phyloP scores from a whole-genome alignment of 2,329 filamentous ascomycete species.

The Rutstroemia sp. region DNA sequence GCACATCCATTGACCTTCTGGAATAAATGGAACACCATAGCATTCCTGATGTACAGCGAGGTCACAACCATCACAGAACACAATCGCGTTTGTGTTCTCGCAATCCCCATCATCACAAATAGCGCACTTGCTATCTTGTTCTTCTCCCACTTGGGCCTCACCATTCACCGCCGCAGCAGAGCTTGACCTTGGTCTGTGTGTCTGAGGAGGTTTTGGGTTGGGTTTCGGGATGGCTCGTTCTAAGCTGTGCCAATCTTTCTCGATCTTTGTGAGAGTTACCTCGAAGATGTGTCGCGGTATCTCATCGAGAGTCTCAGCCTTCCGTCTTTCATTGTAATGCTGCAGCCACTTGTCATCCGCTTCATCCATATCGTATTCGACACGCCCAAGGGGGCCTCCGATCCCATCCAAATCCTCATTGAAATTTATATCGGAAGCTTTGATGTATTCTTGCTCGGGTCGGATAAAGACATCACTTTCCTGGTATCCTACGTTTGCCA shows the following conservation, averaged over 20 bases:
- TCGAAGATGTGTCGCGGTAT: slow-evolving; percentile 95
- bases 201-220: slow-evolving; percentile 92
- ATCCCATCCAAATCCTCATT: slow-evolving; percentile 52
- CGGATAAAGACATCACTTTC: slow-evolving; percentile 85
- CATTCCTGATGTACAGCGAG: slow-evolving; percentile 97
- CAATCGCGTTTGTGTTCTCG: slow-evolving; percentile 97
- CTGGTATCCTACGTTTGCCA: slow-evolving; percentile 94
- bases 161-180: slow-evolving; percentile 94
- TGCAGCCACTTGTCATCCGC: slow-evolving; percentile 97
- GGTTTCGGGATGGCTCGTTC: slow-evolving; percentile 97
- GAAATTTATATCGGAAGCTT: slow-evolving; percentile 49
- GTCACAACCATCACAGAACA: slow-evolving; percentile 97
- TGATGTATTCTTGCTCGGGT: slow-evolving; percentile 65
- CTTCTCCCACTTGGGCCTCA: slow-evolving; percentile 78
- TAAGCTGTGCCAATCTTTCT: slow-evolving; percentile 95
- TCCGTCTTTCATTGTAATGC: slow-evolving; percentile 70
- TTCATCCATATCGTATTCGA: slow-evolving; percentile 99
- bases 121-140: slow-evolving; percentile 94
- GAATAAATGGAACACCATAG: slow-evolving; percentile 97
- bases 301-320: slow-evolving; percentile 64
- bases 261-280: slow-evolving; percentile 96
- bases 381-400: slow-evolving; percentile 59
- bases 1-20: slow-evolving; percentile 97
- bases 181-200: slow-evolving; percentile 84
- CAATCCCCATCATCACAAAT: slow-evolving; percentile 99